Evolutionary conservation across 768 basidiomycete species (phyloP), one percentile per base, ranked within the genome.

Genomic region (Crucibulum laeve): DNA sequence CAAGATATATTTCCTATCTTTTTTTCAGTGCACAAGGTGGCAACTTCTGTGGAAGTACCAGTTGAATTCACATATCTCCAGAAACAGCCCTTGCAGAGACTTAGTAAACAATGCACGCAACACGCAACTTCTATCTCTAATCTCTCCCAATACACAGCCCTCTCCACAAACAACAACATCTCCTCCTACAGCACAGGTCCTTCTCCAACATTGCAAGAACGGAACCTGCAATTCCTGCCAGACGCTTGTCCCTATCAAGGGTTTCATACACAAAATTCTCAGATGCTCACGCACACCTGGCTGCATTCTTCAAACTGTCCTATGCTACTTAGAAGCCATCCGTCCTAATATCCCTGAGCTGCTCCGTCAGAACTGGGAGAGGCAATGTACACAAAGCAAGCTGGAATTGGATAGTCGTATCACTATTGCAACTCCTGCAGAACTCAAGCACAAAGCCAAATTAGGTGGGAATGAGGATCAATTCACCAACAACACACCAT

Each of bases 281-380:
- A 77, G 88, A 40, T 84, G 92, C 26, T 92, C 89, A 10, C 78
- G 88, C 37, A 93, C 91, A 0, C 87, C 88, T 4, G 87, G 84
- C 33, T 79, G 76, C 34, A 87, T 91, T 3, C 73, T 95, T 5
- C 91, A 94, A 58, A 87, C 90, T 0, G 91, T 92, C 0, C 65
- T 91, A 0, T 91, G 91, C 58, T 94, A 93, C 57, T 68, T 94
- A 10, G 89, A 91, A 61, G 89, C 86, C 3, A 74, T 91, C n/a
- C 82, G 88, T 4, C 57, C 68, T 21, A 83, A 78, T 58, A 65
- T 93, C 10, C 80, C 86, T 1, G 80, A 82, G 36, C 68, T 90
- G 7, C 67, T 78, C 38, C 62, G 52, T 1, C 64, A 70, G 50
- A 82, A 85, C 42, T 71, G 69, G 47, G 53, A 58, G 15, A 73